Evolutionary conservation across 2,329 filamentous ascomycete genomes (phyloP), one percentile per base, ranked within the genome.

Genomic region (Dactylellina parvicollis): DNA sequence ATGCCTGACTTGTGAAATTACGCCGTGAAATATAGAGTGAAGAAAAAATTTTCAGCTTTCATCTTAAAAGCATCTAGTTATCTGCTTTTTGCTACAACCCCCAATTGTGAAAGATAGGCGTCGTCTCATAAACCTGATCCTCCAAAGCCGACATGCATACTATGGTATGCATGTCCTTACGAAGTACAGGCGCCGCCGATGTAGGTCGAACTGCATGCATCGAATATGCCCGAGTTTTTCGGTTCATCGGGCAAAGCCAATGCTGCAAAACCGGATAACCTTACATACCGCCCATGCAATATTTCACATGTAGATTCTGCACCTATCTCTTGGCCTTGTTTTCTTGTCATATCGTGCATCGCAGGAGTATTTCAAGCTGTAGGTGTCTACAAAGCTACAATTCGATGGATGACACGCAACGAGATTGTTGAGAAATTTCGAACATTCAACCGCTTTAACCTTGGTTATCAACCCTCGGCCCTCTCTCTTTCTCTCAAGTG

Each of bases 291-390:
- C 26, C 42, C 54, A 38, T 69, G 64, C 54, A 55, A n/a, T 16
- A 52, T 60, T 69, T 55, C 64, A 60, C 64, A 69, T 60, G 64
- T 54, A 22, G 57, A 8, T 24, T 9, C 30, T 30, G 20, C 28
- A 50, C 57, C 10, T 49, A 38, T 38, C 12, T 14, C 4, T 40
- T 40, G 36, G 4, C 44, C 3, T 47, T 26, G 20, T 9, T 26
- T 47, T 5, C 30, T 16, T 32, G 26, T 3, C 40, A 44, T 44
- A 30, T 50, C n/a, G 24, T 50, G 24, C 46, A 50, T 50, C 24
- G 24, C 12, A 49, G 44, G 16, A 9, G 26, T 44, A 34, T 34
- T 34, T 34, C 14, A 14, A 34, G 30, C 30, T 14, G 14, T 7
- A 34, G 30, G 5, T 34, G 14, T n/a, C n/a, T n/a, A n/a, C n/a